A percentile compares a stretch with the other conserved stretches of the same genome.
These are phyloP conservation scores for Dryas drummondii DNA, from an alignment of 306 rosid genomes.

Conservation along the genomic window DNA sequence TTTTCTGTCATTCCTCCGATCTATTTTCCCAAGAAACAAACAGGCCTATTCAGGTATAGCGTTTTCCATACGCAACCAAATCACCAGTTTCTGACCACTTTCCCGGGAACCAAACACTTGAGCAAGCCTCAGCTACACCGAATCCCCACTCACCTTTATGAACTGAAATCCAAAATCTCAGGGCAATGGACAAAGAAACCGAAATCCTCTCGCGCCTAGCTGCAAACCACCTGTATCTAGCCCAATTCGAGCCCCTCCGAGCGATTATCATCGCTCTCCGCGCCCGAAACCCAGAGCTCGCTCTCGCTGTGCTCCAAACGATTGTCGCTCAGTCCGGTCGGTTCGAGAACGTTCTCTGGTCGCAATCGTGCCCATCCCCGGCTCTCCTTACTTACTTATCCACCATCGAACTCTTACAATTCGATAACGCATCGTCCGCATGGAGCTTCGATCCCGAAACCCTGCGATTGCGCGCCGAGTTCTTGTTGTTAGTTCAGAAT, in stretches of 20 bases:
- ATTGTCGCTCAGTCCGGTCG: conserved; percentile 79
- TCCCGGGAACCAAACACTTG: conserved; percentile 11
- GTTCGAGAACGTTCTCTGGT: conserved; percentile 63
- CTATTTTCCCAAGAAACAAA: conserved; percentile 25
- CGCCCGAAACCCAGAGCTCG: conserved; percentile 64
- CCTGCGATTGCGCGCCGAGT: conserved; percentile 78
- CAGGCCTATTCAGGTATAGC: background rate
- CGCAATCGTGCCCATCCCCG: conserved; percentile 75
- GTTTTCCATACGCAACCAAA: background rate
- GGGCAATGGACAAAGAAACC: conserved; percentile 62
- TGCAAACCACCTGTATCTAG: conserved; percentile 80
- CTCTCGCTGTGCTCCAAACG: conserved; percentile 74
- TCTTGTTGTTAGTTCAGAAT: conserved; percentile 62
- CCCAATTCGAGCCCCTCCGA: conserved; percentile 86
- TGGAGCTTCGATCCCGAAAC: conserved; percentile 78
- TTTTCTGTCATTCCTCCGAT: conserved; percentile 9
- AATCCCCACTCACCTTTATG: conserved; percentile 15
- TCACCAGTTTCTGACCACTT: background rate
- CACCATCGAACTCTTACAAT: conserved; percentile 69
- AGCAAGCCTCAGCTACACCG: background rate
- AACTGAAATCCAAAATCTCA: conserved; percentile 24
- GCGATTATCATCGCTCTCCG: conserved; percentile 74
- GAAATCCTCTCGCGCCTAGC: conserved; percentile 82
- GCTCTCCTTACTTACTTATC: conserved; percentile 71
- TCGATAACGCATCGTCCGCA: conserved; percentile 59